Conservation (phyloP, 2,329 filamentous ascomycete species). For the Pseudocercospora musae region DNA sequence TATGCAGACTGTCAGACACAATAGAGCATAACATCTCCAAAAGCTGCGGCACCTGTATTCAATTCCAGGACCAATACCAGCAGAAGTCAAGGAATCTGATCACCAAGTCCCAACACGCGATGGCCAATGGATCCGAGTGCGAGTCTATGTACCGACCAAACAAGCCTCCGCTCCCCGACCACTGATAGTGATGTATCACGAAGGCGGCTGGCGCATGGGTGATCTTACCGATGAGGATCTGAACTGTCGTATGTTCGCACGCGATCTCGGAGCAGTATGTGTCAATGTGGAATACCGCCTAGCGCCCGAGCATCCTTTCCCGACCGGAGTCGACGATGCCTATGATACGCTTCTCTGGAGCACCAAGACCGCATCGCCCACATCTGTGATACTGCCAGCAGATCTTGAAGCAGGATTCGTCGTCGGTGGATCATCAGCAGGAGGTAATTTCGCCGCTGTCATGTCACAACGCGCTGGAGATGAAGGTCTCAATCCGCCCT, state of each 20-base stretch:
- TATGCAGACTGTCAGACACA: neutral
- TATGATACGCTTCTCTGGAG: conserved; percentile 43
- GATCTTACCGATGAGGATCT: conserved; percentile 40
- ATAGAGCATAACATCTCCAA: conserved; percentile 18
- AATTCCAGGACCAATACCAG: conserved; percentile 24
- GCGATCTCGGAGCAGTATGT: conserved; percentile 17
- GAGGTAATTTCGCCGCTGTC: conserved; percentile 42
- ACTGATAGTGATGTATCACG: conserved; percentile 43
- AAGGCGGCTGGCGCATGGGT: conserved; percentile 45
- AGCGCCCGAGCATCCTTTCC: conserved; percentile 47
- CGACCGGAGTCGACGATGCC: conserved; percentile 43
- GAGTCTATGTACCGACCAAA: conserved; percentile 16
- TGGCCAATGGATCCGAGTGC: conserved; percentile 14
- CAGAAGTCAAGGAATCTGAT: conserved; percentile 15
- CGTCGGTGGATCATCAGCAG: conserved; percentile 48
- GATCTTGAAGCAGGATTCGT: conserved; percentile 46
- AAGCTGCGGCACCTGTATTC: conserved; percentile 22
- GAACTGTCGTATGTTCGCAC: conserved; percentile 21
- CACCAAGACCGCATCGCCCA: conserved; percentile 34
- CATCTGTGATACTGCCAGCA: conserved; percentile 19
- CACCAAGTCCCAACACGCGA: conserved; percentile 16
- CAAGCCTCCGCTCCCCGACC: conserved; percentile 14
- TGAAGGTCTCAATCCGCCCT: conserved; percentile 40
- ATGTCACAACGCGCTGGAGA: conserved; percentile 42
- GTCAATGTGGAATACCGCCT: conserved; percentile 38